Base-by-base conservation (phyloP, 1,284 basidiomycete genomes). In the Ceratobasidium sp. region DNA sequence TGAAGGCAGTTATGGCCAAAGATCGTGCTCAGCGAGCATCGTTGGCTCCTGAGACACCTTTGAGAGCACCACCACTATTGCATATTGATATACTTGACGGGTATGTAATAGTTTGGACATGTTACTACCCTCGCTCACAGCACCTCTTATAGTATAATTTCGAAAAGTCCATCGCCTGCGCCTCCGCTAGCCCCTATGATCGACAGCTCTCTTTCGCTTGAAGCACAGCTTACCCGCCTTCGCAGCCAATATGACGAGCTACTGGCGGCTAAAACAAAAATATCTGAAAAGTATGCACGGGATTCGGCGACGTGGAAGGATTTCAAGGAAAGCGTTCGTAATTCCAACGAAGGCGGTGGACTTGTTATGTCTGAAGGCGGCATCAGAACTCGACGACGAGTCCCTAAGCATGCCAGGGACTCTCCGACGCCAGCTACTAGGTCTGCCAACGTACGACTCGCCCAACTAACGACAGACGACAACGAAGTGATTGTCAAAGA, bases 291-390 rank as follows among this genome's bases (percentile, higher is more conserved):
- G 41, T 87, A 86, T 79, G 84, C 84, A 76, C 74, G 77, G 13
- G 85, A 88, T 76, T 86, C 83, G 77, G 82, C 81, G 73, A 85
- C 83, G 73, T 89, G 86, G 86, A 80, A 80, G 52, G 77, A 76
- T 16, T 83, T 87, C 75, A 84, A 83, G 55, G 75, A 78, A 26
- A 18, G 46, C 4, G 38, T 26, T n/a, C 64, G 49, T 44, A 28
- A 23, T 44, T 26, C 50, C 2, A 67, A 38, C 43, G 50, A 49
- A 21, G 64, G 64, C 2, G 54, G 55, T 3, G 50, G 64, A 1
- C 26, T 67, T 41, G 30, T 67, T 23, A 26, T 55, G 32, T 55
- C 64, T 13, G 64, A 54, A 32, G 52, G 43, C 16, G 28, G 64
- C 21, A 28, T 67, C 23, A 67, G 30, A 50, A 67, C 50, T 13